phyloP scores from a whole-genome alignment of 2,329 filamentous ascomycete species.

The Pyrenochaeta sp. region DNA sequence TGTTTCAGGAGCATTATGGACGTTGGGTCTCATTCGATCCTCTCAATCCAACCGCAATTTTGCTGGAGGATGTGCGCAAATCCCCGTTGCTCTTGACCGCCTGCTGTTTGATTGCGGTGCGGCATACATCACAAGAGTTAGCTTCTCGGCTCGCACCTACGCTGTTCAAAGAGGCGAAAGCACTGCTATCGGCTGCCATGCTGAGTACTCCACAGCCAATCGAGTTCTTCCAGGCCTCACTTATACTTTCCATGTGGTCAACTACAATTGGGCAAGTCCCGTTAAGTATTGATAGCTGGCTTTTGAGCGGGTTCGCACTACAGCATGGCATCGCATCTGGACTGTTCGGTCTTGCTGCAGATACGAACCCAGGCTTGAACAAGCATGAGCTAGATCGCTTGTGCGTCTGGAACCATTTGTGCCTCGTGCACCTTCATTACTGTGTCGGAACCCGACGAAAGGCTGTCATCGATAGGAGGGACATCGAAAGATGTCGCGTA shows the following conservation, averaged over 20 bases:
- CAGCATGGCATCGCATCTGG: constrained; percentile 53
- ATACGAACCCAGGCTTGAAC: not conserved
- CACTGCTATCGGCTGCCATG: constrained; percentile 39
- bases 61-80: constrained; percentile 46
- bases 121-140: constrained; percentile 52
- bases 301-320: constrained; percentile 55
- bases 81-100: constrained; percentile 53
- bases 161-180: constrained; percentile 50
- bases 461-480: constrained; percentile 48
- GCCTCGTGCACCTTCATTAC: constrained; percentile 57
- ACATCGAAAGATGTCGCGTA: constrained; percentile 51
- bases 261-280: constrained; percentile 57
- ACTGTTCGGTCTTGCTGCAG: constrained; percentile 33
- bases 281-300: constrained; percentile 57
- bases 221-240: constrained; percentile 55
- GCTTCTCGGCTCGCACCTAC: constrained; percentile 48
- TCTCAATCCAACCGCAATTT: constrained; percentile 27
- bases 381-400: constrained; percentile 17
- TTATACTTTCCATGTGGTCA: constrained; percentile 57
- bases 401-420: constrained; percentile 57
- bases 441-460: constrained; percentile 55
- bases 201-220: constrained; percentile 51
- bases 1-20: constrained; percentile 55
- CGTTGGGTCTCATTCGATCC: constrained; percentile 52
- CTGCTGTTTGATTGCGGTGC: constrained; percentile 53